Evolutionary conservation across 768 basidiomycete genomes (phyloP), one percentile per base, ranked within the genome.

Genomic region (Tricholoma bakamatsutake): DNA sequence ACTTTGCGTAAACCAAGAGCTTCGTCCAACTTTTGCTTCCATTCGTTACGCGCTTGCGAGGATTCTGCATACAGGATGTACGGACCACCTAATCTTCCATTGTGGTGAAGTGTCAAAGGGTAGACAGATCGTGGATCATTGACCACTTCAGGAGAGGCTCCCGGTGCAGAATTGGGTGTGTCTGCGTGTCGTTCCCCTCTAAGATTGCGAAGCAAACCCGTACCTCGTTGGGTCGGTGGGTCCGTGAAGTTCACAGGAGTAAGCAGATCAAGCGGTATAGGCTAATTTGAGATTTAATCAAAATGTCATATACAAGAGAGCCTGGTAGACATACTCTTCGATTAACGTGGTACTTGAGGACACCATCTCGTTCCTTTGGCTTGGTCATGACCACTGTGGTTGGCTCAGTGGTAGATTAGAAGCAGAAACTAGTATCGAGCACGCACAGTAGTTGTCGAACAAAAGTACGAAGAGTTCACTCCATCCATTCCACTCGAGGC

Each of bases 401-500:
- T 48, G 12, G 18, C 28, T 67, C 35, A 73, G 43, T 17, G 43
- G 21, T n/a, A 17, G 39, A 21, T 50, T 18, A 15, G 24, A 49
- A 39, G 42, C 21, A 42, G 13, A 5, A 5, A 30, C 51, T 12
- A 18, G 15, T 30, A 15, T 7, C 13, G 12, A n/a, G 15, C 15
- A 70, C 90, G 69, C 57, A 93, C 93, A 70, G 63, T 98, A 99
- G 64, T 98, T 93, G 69, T 99, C 97, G 62, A 99, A 97, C 2
- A 99, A 74, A 52, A 98, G 76, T 7, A 96, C 88, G 59, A 87
- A 89, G 6, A 96, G 78, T 69, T 98, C 94, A 43, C 83, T 85
- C 91, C 93, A 96, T 40, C 87, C 90, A 59, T 81, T 91, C 85
- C 87, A 90, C 67, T 88, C 87, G 59, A 93, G 83, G 11, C 90